phyloP scores from a whole-genome alignment of 352 stramenopile species.

The Pythium rishiriense region DNA sequence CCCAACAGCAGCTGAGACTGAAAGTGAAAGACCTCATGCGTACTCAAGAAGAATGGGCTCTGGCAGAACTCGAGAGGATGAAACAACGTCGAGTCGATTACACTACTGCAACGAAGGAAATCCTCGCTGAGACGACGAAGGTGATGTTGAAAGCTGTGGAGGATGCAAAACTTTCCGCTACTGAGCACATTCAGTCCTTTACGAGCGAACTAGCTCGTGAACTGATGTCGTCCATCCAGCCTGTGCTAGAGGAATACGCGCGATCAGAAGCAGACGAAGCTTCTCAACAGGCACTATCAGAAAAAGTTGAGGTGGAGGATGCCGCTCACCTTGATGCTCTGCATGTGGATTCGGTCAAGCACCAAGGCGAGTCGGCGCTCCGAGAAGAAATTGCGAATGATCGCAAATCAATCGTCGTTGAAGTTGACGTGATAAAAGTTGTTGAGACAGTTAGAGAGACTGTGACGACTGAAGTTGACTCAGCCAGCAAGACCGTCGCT shows the following conservation, averaged over 20 bases:
- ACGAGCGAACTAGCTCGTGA: slow-evolving; percentile 36
- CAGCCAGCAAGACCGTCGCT: not conserved
- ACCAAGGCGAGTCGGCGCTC: not conserved
- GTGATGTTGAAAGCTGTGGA: slow-evolving; percentile 40
- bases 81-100: slow-evolving; percentile 44
- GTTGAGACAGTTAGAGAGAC: slow-evolving; percentile 6
- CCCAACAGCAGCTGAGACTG: slow-evolving; percentile 22
- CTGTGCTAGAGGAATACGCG: slow-evolving; percentile 41
- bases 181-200: slow-evolving; percentile 42
- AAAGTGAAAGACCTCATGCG: slow-evolving; percentile 35
- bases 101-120: slow-evolving; percentile 32
- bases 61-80: slow-evolving; percentile 50
- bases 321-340: slow-evolving; percentile 18
- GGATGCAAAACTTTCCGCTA: slow-evolving; percentile 38
- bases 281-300: slow-evolving; percentile 1
- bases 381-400: not conserved
- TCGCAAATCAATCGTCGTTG: not conserved
- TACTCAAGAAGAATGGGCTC: slow-evolving; percentile 39
- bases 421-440: slow-evolving; percentile 21
- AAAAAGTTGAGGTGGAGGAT: slow-evolving; percentile 12
- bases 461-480: not conserved
- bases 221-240: slow-evolving; percentile 37
- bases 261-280: slow-evolving; percentile 2
- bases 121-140: slow-evolving; percentile 43
- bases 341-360: slow-evolving; percentile 11